Percentiles rank a stretch among this genome's conserved stretches.
Conservation (phyloP, 2,329 filamentous ascomycete genomes). For the Arthrobotrys conoides region DNA sequence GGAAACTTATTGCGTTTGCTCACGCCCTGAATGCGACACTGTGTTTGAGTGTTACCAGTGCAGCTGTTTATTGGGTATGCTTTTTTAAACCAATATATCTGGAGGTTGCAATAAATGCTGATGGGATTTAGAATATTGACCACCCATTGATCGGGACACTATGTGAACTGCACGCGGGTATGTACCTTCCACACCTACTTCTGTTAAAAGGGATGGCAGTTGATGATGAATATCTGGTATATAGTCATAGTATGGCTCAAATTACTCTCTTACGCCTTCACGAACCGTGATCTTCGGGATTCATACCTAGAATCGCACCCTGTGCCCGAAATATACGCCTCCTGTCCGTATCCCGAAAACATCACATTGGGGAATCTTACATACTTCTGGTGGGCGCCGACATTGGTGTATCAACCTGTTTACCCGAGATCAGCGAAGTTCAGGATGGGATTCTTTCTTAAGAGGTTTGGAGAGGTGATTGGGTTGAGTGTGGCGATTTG, state of each 20-base stretch:
- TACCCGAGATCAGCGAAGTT: conserved; percentile 88
- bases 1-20: conserved; percentile 83
- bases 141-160: conserved; percentile 94
- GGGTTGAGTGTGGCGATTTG: conserved; percentile 90
- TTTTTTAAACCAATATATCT: not conserved
- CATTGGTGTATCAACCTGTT: conserved; percentile 94
- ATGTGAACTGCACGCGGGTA: conserved; percentile 83
- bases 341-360: conserved; percentile 90
- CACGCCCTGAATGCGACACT: conserved; percentile 88
- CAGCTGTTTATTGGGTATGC: conserved; percentile 78
- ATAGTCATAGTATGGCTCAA: conserved; percentile 93
- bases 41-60: conserved; percentile 83
- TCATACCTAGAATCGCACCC: conserved; percentile 82
- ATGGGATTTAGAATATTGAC: conserved; percentile 76
- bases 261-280: conserved; percentile 94
- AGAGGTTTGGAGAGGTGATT: conserved; percentile 82
- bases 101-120: conserved; percentile 1
- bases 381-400: conserved; percentile 99
- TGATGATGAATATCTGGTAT: not conserved
- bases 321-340: conserved; percentile 83
- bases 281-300: conserved; percentile 93
- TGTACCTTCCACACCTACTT: not conserved
- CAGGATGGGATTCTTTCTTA: conserved; percentile 88
- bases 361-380: conserved; percentile 88
- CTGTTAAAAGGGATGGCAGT: not conserved